Evolutionary conservation across 139 green algal genomes (phyloP).

Genomic region (Micromonas pusilla): DNA sequence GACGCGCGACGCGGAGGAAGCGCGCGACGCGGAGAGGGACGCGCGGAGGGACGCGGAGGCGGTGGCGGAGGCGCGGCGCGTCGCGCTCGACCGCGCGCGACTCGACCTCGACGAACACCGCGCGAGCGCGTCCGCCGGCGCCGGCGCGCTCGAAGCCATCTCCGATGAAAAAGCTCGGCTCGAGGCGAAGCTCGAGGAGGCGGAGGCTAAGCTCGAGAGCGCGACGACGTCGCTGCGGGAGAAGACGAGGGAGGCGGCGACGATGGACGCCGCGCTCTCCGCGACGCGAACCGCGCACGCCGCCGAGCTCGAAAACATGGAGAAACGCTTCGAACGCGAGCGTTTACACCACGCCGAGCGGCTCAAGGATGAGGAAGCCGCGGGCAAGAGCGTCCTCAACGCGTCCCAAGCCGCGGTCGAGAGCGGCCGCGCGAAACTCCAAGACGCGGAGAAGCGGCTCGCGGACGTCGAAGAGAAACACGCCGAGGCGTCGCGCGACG

Average conservation of each 20-base stretch:
- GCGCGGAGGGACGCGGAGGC: neutral
- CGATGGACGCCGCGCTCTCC: neutral
- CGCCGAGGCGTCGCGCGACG: neutral
- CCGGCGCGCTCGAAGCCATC: too few relatives aligned
- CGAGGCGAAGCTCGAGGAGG: neutral
- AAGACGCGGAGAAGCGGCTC: neutral
- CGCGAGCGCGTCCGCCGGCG: too few relatives aligned
- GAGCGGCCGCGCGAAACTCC: neutral
- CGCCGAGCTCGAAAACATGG: conserved; percentile 2
- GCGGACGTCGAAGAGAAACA: neutral
- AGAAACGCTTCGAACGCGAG: neutral
- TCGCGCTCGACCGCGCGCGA: too few relatives aligned
- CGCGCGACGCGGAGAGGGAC: neutral
- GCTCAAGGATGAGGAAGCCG: neutral
- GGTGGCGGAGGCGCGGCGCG: neutral
- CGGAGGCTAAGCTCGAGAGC: too few relatives aligned
- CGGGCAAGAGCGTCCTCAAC: neutral
- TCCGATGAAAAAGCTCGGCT: too few relatives aligned
- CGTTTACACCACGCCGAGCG: neutral
- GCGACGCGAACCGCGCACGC: neutral
- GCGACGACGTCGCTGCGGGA: neutral
- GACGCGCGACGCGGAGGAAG: neutral
- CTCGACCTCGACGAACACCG: too few relatives aligned
- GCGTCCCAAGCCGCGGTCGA: neutral
- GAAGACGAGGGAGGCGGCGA: neutral